Conservation (phyloP, 2,329 filamentous ascomycete species). For the Cordyceps cicadae region DNA sequence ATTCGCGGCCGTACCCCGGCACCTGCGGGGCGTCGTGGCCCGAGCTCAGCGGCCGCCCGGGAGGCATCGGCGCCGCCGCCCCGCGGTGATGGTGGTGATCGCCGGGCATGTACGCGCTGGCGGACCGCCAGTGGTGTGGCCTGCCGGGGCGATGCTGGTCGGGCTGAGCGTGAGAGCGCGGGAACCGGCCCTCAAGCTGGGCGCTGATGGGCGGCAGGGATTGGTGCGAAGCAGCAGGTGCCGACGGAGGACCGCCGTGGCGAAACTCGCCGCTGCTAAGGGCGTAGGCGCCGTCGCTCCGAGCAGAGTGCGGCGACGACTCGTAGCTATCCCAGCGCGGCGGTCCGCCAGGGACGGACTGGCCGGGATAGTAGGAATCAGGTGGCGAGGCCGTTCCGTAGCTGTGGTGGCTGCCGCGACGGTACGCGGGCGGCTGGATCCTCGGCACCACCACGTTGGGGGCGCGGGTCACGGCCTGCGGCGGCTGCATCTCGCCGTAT, state of each 20-base stretch:
- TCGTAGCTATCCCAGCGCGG: constrained; percentile 7
- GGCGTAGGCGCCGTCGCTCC: constrained; percentile 1
- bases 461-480: constrained; percentile 11
- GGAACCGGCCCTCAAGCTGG: constrained; percentile 14
- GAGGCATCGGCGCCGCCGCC: not conserved
- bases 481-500: constrained; percentile 7
- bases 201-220: constrained; percentile 19
- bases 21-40: not conserved
- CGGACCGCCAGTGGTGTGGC: constrained; percentile 8
- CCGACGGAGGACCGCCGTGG: not conserved
- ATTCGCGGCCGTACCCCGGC: not conserved
- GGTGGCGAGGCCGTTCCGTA: constrained; percentile 1
- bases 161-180: not conserved
- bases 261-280: not conserved
- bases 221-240: not conserved
- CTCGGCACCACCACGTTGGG: constrained; percentile 19
- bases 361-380: not conserved
- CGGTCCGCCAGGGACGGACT: not conserved
- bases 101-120: constrained; percentile 1
- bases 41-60: not conserved
- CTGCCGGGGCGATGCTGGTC: not conserved
- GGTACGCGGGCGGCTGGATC: constrained; percentile 17
- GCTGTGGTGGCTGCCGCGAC: constrained; percentile 4
- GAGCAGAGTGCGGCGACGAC: constrained; percentile 4
- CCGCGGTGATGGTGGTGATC: not conserved